Evolutionary conservation across 306 rosid species (phyloP).

Genomic region (Vigna nakashimae): DNA sequence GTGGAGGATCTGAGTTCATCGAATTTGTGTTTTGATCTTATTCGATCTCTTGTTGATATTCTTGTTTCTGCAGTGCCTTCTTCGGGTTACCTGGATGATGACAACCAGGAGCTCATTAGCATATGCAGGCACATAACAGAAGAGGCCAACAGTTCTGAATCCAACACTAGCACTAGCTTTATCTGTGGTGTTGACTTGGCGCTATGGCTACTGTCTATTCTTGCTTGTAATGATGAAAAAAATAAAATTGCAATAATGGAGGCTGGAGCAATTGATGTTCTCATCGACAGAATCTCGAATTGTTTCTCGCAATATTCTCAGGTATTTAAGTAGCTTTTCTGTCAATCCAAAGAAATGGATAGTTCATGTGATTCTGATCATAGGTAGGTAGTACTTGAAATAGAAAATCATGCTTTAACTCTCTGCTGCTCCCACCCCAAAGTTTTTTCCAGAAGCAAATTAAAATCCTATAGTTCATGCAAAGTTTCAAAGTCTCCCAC

Average conservation of each 20-base stretch:
- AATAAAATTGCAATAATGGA: slow-evolving; percentile 81
- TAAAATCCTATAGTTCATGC: too few relatives aligned
- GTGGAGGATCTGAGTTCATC: slow-evolving; percentile 77
- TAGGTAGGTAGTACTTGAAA: neutral
- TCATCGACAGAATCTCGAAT: slow-evolving; percentile 81
- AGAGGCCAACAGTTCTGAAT: slow-evolving; percentile 52
- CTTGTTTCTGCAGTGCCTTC: slow-evolving; percentile 59
- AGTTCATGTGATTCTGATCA: slow-evolving; percentile 36
- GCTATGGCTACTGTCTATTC: slow-evolving; percentile 88
- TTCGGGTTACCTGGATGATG: slow-evolving; percentile 51
- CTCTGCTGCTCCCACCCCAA: slow-evolving; percentile 6
- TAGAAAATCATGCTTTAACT: slow-evolving; percentile 14
- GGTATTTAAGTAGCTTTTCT: slow-evolving; percentile 59
- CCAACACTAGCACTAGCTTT: slow-evolving; percentile 62
- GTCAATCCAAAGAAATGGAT: slow-evolving; percentile 17
- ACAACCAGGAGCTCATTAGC: slow-evolving; percentile 67
- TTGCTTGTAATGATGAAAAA: slow-evolving; percentile 84
- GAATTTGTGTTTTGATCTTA: slow-evolving; percentile 64
- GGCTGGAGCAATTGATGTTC: slow-evolving; percentile 92
- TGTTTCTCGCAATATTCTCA: slow-evolving; percentile 77
- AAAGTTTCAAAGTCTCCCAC: too few relatives aligned
- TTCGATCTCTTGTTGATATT: slow-evolving; percentile 84
- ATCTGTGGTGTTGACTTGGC: slow-evolving; percentile 75
- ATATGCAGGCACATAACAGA: slow-evolving; percentile 69
- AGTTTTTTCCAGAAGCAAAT: slow-evolving; percentile 23